Percentiles rank a stretch among this genome's conserved stretches.
phyloP scores from a whole-genome alignment of 2,329 filamentous ascomycete species.

The Diaporthe australafricana region DNA sequence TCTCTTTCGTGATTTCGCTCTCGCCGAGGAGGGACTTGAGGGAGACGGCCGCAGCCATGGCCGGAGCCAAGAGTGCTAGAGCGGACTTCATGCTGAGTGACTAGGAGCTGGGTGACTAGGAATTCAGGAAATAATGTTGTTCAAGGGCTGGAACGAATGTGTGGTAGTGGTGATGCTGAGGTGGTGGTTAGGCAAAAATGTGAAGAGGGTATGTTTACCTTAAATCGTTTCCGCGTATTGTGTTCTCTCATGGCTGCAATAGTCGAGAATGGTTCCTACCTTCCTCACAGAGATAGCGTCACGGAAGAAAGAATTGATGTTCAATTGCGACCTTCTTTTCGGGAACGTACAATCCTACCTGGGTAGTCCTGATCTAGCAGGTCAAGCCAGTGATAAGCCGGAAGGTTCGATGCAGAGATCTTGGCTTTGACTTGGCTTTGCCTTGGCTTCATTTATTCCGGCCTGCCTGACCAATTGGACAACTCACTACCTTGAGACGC shows the following conservation, averaged over 20 bases:
- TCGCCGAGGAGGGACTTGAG: constrained; percentile 14
- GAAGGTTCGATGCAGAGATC: constrained; percentile 17
- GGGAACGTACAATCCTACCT: neutral
- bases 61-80: constrained; percentile 13
- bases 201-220: constrained; percentile 16
- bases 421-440: constrained; percentile 29
- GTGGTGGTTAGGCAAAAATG: neutral
- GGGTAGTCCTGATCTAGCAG: constrained; percentile 21
- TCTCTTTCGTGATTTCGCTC: constrained; percentile 13
- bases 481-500: neutral
- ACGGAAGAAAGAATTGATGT: neutral
- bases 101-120: constrained; percentile 6
- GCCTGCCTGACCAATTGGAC: constrained; percentile 2
- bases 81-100: constrained; percentile 11
- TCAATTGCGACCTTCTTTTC: constrained; percentile 18
- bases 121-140: neutral
- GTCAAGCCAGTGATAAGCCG: constrained; percentile 21
- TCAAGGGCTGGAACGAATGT: constrained; percentile 2
- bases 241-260: neutral
- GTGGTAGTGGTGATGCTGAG: neutral
- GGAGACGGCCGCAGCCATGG: constrained; percentile 21
- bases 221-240: constrained; percentile 18
- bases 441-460: constrained; percentile 20
- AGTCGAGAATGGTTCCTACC: neutral
- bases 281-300: constrained; percentile 23